Conservation (phyloP, 208 protist genomes). For the Leishmania braziliensis region DNA sequence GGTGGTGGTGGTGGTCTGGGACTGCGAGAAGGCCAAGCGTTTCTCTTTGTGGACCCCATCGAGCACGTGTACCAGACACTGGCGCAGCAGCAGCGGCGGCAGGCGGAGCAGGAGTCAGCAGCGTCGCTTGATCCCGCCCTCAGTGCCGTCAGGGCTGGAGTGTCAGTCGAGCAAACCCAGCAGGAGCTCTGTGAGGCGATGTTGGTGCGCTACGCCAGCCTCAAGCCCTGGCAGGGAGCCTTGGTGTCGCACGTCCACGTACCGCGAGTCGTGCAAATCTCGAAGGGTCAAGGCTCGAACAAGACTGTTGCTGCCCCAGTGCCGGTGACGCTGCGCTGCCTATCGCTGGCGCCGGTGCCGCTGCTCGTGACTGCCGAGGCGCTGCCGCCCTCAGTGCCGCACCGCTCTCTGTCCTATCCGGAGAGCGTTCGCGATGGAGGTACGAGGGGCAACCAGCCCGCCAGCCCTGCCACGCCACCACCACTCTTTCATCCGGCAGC, state of each 20-base stretch:
- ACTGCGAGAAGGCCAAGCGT: slow-evolving; percentile 53
- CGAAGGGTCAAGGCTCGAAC: background rate
- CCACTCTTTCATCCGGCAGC: background rate
- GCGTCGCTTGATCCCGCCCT: slow-evolving; percentile 2
- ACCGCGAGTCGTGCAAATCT: slow-evolving; percentile 33
- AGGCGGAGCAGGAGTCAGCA: slow-evolving; percentile 21
- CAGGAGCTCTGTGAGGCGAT: slow-evolving; percentile 55
- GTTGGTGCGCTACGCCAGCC: slow-evolving; percentile 33
- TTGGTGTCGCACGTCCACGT: slow-evolving; percentile 36
- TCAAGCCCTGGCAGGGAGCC: slow-evolving; percentile 58
- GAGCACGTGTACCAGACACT: slow-evolving; percentile 42
- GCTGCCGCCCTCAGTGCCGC: slow-evolving; percentile 8
- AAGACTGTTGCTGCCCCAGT: slow-evolving; percentile 1
- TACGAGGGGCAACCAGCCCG: background rate
- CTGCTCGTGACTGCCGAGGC: slow-evolving; percentile 66
- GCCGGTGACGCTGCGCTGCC: slow-evolving; percentile 62
- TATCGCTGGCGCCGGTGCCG: slow-evolving; percentile 60
- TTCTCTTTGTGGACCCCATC: slow-evolving; percentile 75
- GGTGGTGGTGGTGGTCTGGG: background rate
- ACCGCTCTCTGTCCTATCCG: background rate
- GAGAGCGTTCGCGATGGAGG: background rate
- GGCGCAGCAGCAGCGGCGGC: slow-evolving; percentile 28
- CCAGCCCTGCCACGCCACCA: background rate
- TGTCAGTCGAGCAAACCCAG: slow-evolving; percentile 45
- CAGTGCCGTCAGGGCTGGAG: background rate